A percentile compares a stretch with the other conserved stretches of the same genome.
Evolutionary conservation across 2,329 filamentous ascomycete species (phyloP).

Genomic region (Setomelanomma holmii): DNA sequence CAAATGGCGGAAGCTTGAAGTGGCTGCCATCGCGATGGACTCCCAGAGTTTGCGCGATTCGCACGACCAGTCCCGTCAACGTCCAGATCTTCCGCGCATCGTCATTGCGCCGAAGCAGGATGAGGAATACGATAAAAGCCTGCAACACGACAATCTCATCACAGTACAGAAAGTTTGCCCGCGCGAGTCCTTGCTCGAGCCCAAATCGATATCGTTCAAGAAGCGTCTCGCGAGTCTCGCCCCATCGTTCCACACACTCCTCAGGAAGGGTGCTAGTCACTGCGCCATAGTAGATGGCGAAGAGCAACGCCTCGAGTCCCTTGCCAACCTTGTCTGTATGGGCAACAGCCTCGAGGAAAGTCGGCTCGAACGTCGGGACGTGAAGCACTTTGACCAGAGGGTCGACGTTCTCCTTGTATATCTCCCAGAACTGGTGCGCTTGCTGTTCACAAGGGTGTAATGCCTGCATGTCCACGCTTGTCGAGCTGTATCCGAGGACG

Average conservation of each 20-base stretch:
- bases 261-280: conserved; percentile 59
- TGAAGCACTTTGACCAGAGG: conserved; percentile 76
- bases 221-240: conserved; percentile 58
- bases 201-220: conserved; percentile 67
- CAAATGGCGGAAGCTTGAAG: conserved; percentile 64
- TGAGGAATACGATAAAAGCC: conserved; percentile 67
- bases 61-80: conserved; percentile 63
- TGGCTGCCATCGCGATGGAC: conserved; percentile 66
- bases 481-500: conserved; percentile 74
- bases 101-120: conserved; percentile 61
- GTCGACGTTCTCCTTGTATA: conserved; percentile 77
- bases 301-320: conserved; percentile 65
- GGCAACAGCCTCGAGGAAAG: conserved; percentile 67
- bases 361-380: conserved; percentile 68
- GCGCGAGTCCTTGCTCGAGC: conserved; percentile 68
- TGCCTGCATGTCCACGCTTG: conserved; percentile 69
- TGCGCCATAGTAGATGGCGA: conserved; percentile 67
- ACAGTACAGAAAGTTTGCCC: conserved; percentile 68
- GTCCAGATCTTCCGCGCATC: conserved; percentile 64
- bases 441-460: conserved; percentile 70
- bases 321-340: conserved; percentile 66
- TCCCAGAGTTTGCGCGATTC: conserved; percentile 66
- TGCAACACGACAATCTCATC: conserved; percentile 69
- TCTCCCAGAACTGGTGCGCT: conserved; percentile 72
- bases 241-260: conserved; percentile 58